Evolutionary conservation across 495 filamentous ascomycete species (phyloP).

Genomic region (Bathelium albidoporum): DNA sequence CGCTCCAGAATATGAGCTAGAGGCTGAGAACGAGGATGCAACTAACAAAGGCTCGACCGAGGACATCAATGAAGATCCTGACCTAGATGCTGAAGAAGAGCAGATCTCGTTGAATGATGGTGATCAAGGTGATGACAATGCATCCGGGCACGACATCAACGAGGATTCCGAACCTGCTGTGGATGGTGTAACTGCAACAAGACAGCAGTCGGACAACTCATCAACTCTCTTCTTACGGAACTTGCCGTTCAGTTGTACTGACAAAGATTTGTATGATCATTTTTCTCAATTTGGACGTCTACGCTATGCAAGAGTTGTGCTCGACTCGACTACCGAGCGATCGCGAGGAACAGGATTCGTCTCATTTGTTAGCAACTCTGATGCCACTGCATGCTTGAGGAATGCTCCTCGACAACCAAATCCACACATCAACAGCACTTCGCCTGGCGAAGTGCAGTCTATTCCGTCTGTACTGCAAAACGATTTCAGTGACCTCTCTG

Average conservation of each 20-base stretch:
- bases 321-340: slow-evolving; percentile 71
- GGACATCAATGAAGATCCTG: slow-evolving; percentile 84
- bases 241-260: slow-evolving; percentile 73
- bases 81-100: slow-evolving; percentile 75
- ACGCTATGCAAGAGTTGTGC: slow-evolving; percentile 79
- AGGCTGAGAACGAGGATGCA: slow-evolving; percentile 42
- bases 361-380: slow-evolving; percentile 70
- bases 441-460: neutral
- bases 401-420: slow-evolving; percentile 48
- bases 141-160: slow-evolving; percentile 25
- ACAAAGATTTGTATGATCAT: slow-evolving; percentile 69
- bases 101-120: slow-evolving; percentile 33
- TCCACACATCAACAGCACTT: slow-evolving; percentile 12
- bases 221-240: slow-evolving; percentile 89
- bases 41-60: slow-evolving; percentile 24
- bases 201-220: slow-evolving; percentile 39
- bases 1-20: slow-evolving; percentile 24
- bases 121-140: slow-evolving; percentile 25
- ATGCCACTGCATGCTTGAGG: slow-evolving; percentile 61
- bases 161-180: slow-evolving; percentile 30
- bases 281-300: slow-evolving; percentile 75
- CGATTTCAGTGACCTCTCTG: slow-evolving; percentile 61
- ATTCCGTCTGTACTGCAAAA: slow-evolving; percentile 65
- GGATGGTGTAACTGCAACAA: slow-evolving; percentile 15
- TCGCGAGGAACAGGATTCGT: slow-evolving; percentile 92